Evolutionary conservation across 768 basidiomycete genomes (phyloP), one percentile per base, ranked within the genome.

Genomic region (Crepidotus variabilis): DNA sequence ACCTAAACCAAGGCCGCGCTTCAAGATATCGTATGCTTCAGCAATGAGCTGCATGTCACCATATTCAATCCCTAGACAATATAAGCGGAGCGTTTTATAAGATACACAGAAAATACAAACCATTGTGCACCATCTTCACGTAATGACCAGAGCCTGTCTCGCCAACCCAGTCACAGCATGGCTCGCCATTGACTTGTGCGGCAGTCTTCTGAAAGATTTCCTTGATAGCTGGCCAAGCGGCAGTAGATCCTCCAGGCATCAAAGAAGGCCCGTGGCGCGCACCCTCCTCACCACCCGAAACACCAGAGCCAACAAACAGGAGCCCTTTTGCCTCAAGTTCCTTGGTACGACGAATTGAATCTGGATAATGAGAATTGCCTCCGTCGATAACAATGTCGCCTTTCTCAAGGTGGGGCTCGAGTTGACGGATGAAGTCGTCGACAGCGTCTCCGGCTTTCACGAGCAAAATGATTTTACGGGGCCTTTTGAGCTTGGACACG

Each of bases 301-400:
- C 97, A 80, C 97, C 97, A 55, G 94, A 94, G 59, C 97, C 97
- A 65, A 99, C 96, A 66, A 97, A 99, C 65, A 98, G 84, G 66
- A 98, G 78, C 52, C 95, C 95, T 79, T 98, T 96, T 57, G 84
- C 68, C 75, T 98, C 96, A 66, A 98, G 87, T 69, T 96, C 94
- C 70, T 92, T 76, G 66, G 87, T 81, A 67, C 97, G 92, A 66
- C 97, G 94, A 75, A 95, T 95, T 34, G 93, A 91, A 73, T 99
- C 97, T 59, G 97, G 97, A 79, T 91, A 99, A 75, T 98, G 94
- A 47, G 96, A 98, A 78, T 99, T 99, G 67, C 97, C 97, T 66
- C 97, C 97, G 72, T 99, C 97, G 64, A 99, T 98, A 80, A 99
- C 84, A 79, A 99, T 98, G 75, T 99, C 97, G 64, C 97, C 97